Base-by-base conservation (phyloP, 148 eudicot genomes). In the Chenopodium berlandieri region DNA sequence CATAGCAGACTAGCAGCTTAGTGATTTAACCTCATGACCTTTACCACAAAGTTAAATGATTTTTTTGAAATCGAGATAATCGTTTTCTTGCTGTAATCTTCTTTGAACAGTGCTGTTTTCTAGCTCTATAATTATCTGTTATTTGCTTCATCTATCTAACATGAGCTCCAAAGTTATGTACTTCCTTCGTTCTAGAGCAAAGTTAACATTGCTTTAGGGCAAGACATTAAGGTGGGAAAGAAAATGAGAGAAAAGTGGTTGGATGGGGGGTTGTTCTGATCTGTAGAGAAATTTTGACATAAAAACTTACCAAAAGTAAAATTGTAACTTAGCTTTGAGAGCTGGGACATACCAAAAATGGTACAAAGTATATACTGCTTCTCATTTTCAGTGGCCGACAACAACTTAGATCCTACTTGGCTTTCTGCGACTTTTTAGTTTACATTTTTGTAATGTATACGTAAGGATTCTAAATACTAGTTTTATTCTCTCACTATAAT, bases 401-500 rank as follows among this genome's bases (percentile, higher is more conserved):
- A 30, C 14, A 19, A 30, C 32, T 22, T 12, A 40, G 40, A 48
- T 4, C 52, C 1, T 40, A 20, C n/a, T 62, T 58, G 69, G 25
- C 34, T 65, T 66, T 25, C 44, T 65, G 40, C 17, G 13, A 50
- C 8, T 72, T 32, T 9, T 37, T 37, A 37, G 5, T 37, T 37
- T 37, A 6, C 40, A 37, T 37, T 37, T 37, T 31, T 46, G 17
- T 9, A 4, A 20, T 79, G 48, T 67, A 40, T n/a, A 31, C 40
- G 48, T 9, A 14, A 19, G 73, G 27, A 1, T 52, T 71, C 32
- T 31, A 31, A 52, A 34, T 50, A 71, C 44, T 40, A 69, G 12
- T 62, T 22, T 25, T 20, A 34, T 63, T 54, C 77, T 73, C 82
- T 80, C 31, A 81, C 60, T 27, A 27, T 68, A 25, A 12, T 68